Conservation (phyloP, 352 stramenopile species). For the Achlya hypogyna region DNA sequence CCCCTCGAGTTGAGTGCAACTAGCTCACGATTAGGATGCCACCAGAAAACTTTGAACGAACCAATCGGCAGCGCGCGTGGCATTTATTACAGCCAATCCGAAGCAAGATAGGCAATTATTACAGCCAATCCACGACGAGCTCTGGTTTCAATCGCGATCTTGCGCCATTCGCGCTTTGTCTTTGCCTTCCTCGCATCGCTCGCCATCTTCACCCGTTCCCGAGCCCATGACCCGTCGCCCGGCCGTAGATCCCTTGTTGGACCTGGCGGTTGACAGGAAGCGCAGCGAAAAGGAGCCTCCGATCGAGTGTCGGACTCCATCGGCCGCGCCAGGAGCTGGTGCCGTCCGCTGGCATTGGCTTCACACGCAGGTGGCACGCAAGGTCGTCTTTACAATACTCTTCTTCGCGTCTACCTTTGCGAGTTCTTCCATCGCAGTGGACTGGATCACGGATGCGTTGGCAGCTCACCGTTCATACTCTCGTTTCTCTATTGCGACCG, state of each 20-base stretch:
- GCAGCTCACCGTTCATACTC: background rate
- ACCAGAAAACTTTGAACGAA: no score
- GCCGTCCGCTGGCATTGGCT: background rate
- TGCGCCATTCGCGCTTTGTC: background rate
- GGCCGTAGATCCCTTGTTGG: background rate
- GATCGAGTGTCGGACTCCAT: background rate
- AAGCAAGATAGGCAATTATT: no score
- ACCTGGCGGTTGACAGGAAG: background rate
- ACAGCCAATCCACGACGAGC: no score
- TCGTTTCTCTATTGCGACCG: background rate
- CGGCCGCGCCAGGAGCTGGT: no score
- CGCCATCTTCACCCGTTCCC: background rate
- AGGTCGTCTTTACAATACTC: background rate
- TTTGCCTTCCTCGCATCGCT: background rate
- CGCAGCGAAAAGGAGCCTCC: background rate
- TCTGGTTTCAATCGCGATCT: background rate
- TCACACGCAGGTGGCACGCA: background rate
- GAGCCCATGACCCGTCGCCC: background rate
- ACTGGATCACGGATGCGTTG: constrained; percentile 1
- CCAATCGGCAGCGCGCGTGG: no score
- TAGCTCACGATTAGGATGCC: no score
- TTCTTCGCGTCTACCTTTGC: background rate
- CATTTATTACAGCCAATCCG: no score
- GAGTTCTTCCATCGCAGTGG: background rate
- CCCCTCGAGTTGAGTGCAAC: no score